Conservation (phyloP, 768 basidiomycete genomes). For the Leucosporidium creatinivorum region DNA sequence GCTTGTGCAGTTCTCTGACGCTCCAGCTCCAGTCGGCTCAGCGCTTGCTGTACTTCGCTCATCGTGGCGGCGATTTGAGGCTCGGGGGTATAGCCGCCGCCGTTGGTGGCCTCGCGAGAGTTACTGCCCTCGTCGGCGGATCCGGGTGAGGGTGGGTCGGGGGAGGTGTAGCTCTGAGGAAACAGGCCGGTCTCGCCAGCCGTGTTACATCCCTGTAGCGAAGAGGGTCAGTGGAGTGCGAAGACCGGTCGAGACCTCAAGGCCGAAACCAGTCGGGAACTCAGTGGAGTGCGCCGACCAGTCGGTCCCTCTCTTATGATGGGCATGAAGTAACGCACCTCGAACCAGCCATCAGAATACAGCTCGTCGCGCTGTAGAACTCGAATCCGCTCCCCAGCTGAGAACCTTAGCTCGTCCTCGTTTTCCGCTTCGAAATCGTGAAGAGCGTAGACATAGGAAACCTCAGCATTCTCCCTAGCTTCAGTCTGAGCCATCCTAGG, state of each 20-base stretch:
- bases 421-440: slow-evolving; percentile 87
- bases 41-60: slow-evolving; percentile 63
- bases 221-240: background rate
- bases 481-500: too few relatives aligned
- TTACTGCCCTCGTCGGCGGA: background rate
- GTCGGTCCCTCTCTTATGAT: too few relatives aligned
- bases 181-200: slow-evolving; percentile 82
- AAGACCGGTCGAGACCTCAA: too few relatives aligned
- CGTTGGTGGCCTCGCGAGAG: background rate
- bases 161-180: slow-evolving; percentile 76
- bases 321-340: too few relatives aligned
- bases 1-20: slow-evolving; percentile 51
- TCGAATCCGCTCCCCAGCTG: slow-evolving; percentile 75
- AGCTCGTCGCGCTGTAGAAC: slow-evolving; percentile 87
- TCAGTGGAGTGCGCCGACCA: too few relatives aligned
- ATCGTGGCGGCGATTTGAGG: slow-evolving; percentile 74
- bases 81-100: background rate
- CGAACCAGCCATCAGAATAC: slow-evolving; percentile 96
- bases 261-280: too few relatives aligned
- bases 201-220: slow-evolving; percentile 67
- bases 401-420: slow-evolving; percentile 84
- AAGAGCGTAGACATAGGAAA: slow-evolving; percentile 60
- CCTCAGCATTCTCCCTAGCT: too few relatives aligned
- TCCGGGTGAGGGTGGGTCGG: slow-evolving; percentile 40
- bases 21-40: background rate